Evolutionary conservation across 345 rosid species (phyloP), one percentile per base, ranked within the genome.

Genomic region (Brassica cretica): DNA sequence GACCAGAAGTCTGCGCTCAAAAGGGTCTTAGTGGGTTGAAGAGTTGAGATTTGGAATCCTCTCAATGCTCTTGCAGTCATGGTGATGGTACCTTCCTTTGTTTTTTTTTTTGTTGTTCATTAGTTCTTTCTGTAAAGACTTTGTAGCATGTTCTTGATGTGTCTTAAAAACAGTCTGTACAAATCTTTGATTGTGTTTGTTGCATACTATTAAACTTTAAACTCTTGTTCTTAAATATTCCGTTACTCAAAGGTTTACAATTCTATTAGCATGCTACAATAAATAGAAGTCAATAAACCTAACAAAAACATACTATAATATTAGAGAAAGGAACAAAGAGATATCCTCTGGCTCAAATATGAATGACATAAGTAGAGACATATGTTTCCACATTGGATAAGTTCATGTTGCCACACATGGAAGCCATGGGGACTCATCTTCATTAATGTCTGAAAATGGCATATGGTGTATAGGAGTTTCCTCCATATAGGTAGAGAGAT

Each of bases 1-100:
- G 97, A 90, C 46, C 99, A 95, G 70, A 88, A 88, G 75, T 83
- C 89, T 1, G 94, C 89, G 60, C 98, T 95, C 37, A 89, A 86
- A 72, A 80, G 83, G n/a, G 92, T 90, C 7, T 81, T 95, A 39
- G 90, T 84, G 1, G 90, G 92, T 68, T 94, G 41, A 70, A 35
- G 19, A 33, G 49, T 44, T 44, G 53, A 44, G 53, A 44, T 3
- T 44, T 44, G 4, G 53, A 44, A 44, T 6, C 14, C 4, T 44
- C 53, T 44, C 15, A 12, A 12, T 44, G 53, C 15, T 44, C 55
- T 46, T n/a, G 16, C 15, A 12, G 56, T 32, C 58, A 29, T 63
- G 21, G 33, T 44, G 15, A 44, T 44, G 51, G 35, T 65, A 18
- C 12, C 32, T 49, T 49, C 56, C 18, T 7, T 5, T 37, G 11